Base-by-base conservation (phyloP, 495 filamentous ascomycete species). In the Chaetomidium leptoderma region DNA sequence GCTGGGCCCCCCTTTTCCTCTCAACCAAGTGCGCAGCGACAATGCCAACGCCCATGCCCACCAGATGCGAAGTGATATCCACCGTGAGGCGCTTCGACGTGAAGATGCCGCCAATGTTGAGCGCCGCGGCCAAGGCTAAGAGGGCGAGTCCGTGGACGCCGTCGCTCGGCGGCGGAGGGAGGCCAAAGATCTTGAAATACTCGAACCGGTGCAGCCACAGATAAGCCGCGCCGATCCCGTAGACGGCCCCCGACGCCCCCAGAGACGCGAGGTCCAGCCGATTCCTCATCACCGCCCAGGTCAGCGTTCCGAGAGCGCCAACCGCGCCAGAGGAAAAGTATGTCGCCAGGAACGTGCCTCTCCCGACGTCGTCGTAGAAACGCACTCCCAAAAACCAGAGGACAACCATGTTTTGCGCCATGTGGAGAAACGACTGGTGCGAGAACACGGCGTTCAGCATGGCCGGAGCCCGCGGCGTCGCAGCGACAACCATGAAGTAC, bases 301-400 rank as follows among this genome's bases (percentile, higher is more conserved):
- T 64, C 48, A 97, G 73, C 24, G 83, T 86, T 3, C 75, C 68
- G 57, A 89, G 80, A 40, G 85, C 86, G 30, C 84, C 86, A 13
- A 89, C 24, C 0, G 81, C 79, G 39, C 90, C 92, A 4, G 82
- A 76, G 0, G 82, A 72, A 36, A 95, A 63, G 69, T 90, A 95
- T 6, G 95, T 74, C 8, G 86, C 84, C 4, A 98, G 75, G 72
- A 97, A 96, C 58, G 85, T 82, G 37, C 86, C 91, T 19, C 92
- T 82, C 39, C 91, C 92, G 52, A 97, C 80, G 53, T 96, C 86
- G 63, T 96, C 91, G 74, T 96, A 89, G 14, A 93, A 62, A 0
- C 71, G 70, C 11, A 71, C 73, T 35, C 78, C 80, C 24, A 80
- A 58, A 59, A 83, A 69, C 73, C 74, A 80, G 1, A 82, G 64